Evolutionary conservation across 108 stramenopile genomes (phyloP).

Genomic region (Mediolabrus comicus): DNA sequence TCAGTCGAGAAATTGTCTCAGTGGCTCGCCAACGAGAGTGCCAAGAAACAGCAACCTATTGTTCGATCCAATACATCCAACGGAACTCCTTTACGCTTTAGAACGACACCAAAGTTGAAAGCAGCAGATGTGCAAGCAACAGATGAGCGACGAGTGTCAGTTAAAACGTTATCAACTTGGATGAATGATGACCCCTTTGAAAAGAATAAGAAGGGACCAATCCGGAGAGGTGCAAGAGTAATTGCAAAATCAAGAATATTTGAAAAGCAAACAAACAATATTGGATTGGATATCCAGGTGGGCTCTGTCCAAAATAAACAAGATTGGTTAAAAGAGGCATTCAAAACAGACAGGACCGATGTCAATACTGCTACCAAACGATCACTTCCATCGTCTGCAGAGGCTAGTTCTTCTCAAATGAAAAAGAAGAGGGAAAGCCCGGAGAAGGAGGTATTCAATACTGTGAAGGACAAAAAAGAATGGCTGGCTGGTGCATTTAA

Average conservation of each 20-base stretch:
- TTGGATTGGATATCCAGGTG: conserved; percentile 9
- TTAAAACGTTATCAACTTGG: conserved; percentile 75
- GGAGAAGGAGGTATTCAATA: conserved; percentile 22
- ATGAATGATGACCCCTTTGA: conserved; percentile 73
- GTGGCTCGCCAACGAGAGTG: conserved; percentile 31
- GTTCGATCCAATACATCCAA: neutral
- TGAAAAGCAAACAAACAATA: conserved; percentile 47
- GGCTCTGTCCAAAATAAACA: conserved; percentile 32
- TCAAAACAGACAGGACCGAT: conserved; percentile 22
- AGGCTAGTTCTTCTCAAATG: conserved; percentile 15
- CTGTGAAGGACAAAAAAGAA: conserved; percentile 71
- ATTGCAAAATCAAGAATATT: conserved; percentile 70
- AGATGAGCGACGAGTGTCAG: conserved; percentile 72
- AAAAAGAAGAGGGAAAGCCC: conserved; percentile 21
- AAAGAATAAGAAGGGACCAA: conserved; percentile 51
- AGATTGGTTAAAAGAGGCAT: conserved; percentile 30
- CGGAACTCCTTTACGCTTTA: conserved; percentile 23
- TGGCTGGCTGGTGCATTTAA: conserved; percentile 72
- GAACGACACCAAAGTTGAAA: conserved; percentile 30
- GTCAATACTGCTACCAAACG: neutral
- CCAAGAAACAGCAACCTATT: conserved; percentile 20
- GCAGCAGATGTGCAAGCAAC: conserved; percentile 72
- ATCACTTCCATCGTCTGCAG: neutral
- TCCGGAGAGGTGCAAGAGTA: conserved; percentile 69
- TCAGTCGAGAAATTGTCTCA: conserved; percentile 70